These are phyloP conservation scores for Leccinum pallidistipes DNA, from an alignment of 1,284 basidiomycete species.

Conservation along the genomic window DNA sequence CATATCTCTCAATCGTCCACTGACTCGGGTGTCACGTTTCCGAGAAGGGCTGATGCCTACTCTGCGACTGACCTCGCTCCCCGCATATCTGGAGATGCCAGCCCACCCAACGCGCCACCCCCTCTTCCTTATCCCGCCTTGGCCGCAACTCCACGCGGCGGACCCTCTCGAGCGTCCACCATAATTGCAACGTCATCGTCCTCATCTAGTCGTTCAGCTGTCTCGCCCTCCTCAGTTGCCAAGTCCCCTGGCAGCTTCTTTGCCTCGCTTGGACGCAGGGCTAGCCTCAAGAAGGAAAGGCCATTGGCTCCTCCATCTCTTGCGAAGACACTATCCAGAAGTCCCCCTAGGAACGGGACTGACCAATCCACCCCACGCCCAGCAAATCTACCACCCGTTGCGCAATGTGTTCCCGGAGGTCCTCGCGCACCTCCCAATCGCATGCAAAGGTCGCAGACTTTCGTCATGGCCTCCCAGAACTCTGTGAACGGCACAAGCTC, in stretches of 20 bases:
- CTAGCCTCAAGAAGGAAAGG: slow-evolving; percentile 52
- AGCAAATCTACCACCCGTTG: slow-evolving; percentile 39
- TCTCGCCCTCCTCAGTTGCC: slow-evolving; percentile 34
- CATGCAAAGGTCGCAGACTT: slow-evolving; percentile 65
- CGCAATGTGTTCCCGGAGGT: slow-evolving; percentile 68
- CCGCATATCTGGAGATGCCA: slow-evolving; percentile 43
- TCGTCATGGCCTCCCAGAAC: slow-evolving; percentile 46
- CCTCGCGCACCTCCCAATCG: slow-evolving; percentile 71
- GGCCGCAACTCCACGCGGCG: slow-evolving; percentile 35
- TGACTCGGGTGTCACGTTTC: slow-evolving; percentile 75
- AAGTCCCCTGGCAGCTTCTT: slow-evolving; percentile 64
- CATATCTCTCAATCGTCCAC: slow-evolving; percentile 70
- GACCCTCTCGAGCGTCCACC: slow-evolving; percentile 27
- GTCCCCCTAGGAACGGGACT: slow-evolving; percentile 37
- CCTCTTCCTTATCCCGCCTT: slow-evolving; percentile 76
- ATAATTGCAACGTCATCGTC: slow-evolving; percentile 38
- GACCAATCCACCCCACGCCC: slow-evolving; percentile 34
- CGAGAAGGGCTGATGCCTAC: slow-evolving; percentile 71
- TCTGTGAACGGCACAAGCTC: slow-evolving; percentile 30
- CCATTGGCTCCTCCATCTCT: slow-evolving; percentile 34
- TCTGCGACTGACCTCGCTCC: slow-evolving; percentile 70
- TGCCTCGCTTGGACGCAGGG: slow-evolving; percentile 69
- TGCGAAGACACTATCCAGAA: slow-evolving; percentile 43
- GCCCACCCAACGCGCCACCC: slow-evolving; percentile 55
- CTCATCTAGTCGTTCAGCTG: slow-evolving; percentile 31